Evolutionary conservation across 106 monocot species (phyloP).

Genomic region (Vanilla planifolia): DNA sequence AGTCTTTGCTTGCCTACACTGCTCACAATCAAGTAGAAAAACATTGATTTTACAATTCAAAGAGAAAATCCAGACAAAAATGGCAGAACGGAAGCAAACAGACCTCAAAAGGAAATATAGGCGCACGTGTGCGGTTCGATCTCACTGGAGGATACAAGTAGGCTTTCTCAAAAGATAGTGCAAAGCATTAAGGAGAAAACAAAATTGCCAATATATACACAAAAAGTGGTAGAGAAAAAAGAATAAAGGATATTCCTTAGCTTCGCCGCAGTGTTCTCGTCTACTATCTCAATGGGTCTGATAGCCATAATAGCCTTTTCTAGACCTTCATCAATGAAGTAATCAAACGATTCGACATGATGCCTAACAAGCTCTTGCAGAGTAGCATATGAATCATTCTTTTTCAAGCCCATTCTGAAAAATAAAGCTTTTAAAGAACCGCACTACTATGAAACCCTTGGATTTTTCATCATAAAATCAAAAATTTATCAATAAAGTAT

Average conservation of each 20-base stretch:
- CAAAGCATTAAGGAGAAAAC: slow-evolving; percentile 34
- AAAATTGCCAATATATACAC: background rate
- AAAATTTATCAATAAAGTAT: no score
- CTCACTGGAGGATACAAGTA: slow-evolving; percentile 28
- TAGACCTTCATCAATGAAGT: slow-evolving; percentile 76
- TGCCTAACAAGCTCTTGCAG: slow-evolving; percentile 63
- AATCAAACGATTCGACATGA: slow-evolving; percentile 88
- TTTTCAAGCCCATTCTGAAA: background rate
- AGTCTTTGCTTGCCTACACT: slow-evolving; percentile 65
- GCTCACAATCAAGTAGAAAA: slow-evolving; percentile 15
- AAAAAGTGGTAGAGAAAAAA: background rate
- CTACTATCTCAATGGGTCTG: slow-evolving; percentile 29
- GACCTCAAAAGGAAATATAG: slow-evolving; percentile 63
- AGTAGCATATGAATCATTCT: slow-evolving; percentile 16
- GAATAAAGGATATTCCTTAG: slow-evolving; percentile 79
- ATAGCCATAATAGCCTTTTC: slow-evolving; percentile 44
- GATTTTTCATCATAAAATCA: no score
- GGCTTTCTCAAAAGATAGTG: slow-evolving; percentile 57
- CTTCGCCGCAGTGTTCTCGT: slow-evolving; percentile 22
- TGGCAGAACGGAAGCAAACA: background rate
- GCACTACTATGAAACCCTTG: no score
- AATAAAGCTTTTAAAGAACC: no score
- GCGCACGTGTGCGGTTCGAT: slow-evolving; percentile 15
- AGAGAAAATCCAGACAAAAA: background rate
- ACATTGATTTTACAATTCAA: background rate